phyloP scores from a whole-genome alignment of 164 flowering plant species.

The Stephania cephalantha region DNA sequence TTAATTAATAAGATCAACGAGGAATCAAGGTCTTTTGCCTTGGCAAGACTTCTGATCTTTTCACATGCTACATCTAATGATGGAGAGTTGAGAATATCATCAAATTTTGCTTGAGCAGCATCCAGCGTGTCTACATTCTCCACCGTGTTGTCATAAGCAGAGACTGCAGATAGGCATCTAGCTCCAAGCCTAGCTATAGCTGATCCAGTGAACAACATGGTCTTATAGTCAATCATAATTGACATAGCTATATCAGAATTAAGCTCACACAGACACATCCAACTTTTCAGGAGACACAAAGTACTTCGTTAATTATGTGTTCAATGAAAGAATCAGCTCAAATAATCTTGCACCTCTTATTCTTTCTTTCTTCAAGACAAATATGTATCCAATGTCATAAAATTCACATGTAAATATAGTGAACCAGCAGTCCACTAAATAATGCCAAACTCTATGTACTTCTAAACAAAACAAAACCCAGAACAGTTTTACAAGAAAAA shows the following conservation, averaged over 20 bases:
- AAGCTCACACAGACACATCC: background rate
- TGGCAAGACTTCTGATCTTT: conserved; percentile 80
- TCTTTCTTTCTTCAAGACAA: background rate
- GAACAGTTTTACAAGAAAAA: too few species aligned
- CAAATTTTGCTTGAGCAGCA: conserved; percentile 83
- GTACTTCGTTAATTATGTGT: background rate
- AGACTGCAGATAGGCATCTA: conserved; percentile 83
- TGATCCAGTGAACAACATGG: conserved; percentile 30
- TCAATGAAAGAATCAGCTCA: background rate
- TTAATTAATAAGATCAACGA: conserved; percentile 82
- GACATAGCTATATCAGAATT: conserved; percentile 1
- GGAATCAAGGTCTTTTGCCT: conserved; percentile 84
- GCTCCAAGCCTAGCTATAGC: conserved; percentile 76
- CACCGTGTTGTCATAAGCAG: conserved; percentile 73
- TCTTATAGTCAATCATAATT: conserved; percentile 13
- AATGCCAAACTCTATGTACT: too few species aligned
- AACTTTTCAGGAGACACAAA: background rate
- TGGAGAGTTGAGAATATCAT: conserved; percentile 77
- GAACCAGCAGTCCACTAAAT: too few species aligned
- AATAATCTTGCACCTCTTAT: background rate
- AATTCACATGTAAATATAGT: too few species aligned
- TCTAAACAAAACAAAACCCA: too few species aligned
- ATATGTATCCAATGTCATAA: background rate
- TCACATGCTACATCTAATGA: conserved; percentile 85
- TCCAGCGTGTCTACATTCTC: conserved; percentile 64